Evolutionary conservation across 768 basidiomycete genomes (phyloP).

Genomic region (Russula brevipes): DNA sequence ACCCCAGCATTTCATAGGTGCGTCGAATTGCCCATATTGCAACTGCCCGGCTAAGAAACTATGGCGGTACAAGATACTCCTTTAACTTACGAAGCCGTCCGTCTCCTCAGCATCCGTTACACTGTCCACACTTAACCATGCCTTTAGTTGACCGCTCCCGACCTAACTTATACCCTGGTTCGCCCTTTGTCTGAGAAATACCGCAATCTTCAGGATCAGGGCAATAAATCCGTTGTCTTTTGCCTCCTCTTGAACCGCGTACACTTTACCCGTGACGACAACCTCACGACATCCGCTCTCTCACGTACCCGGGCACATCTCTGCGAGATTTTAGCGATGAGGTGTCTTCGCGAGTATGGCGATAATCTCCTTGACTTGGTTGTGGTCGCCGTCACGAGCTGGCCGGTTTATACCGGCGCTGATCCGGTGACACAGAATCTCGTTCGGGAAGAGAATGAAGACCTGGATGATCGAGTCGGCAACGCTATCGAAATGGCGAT

Average conservation of each 20-base stretch:
- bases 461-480: constrained; percentile 73
- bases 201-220: constrained; percentile 56
- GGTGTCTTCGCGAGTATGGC: constrained; percentile 67
- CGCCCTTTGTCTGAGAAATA: constrained; percentile 89
- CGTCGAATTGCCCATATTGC: constrained; percentile 21
- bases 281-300: constrained; percentile 61
- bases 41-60: constrained; percentile 6
- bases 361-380: constrained; percentile 64
- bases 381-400: constrained; percentile 67
- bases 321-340: constrained; percentile 87
- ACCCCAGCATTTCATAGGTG: constrained; percentile 64
- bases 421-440: constrained; percentile 51
- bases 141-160: constrained; percentile 69
- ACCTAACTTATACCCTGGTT: constrained; percentile 86
- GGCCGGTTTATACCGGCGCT: constrained; percentile 77
- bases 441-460: constrained; percentile 62
- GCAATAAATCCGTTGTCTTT: constrained; percentile 83
- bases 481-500: constrained; percentile 95
- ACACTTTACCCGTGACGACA: constrained; percentile 75
- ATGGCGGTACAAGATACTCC: constrained; percentile 62
- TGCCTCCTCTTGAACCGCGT: constrained; percentile 84
- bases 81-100: constrained; percentile 70
- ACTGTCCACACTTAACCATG: not conserved
- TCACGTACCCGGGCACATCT: constrained; percentile 72
- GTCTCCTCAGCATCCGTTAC: constrained; percentile 27